Evolutionary conservation across 176 grass and related monocot genomes (phyloP).

Genomic region (Cenchrus fungigraminus): DNA sequence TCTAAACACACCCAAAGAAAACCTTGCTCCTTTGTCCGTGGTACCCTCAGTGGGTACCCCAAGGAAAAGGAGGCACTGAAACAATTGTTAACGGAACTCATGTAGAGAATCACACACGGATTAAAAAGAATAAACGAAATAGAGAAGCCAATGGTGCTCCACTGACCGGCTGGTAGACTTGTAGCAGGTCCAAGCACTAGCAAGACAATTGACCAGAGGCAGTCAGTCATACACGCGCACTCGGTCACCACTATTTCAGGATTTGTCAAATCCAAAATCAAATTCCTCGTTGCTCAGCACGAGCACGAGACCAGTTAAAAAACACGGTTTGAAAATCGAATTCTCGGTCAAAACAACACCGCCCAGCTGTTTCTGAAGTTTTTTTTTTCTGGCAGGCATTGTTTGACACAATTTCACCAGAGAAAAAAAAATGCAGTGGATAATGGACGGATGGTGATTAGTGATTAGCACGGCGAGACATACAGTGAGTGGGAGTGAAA

Average conservation of each 20-base stretch:
- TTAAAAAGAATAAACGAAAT: background rate
- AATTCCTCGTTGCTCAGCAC: background rate
- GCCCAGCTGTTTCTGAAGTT: background rate
- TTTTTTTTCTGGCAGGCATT: background rate
- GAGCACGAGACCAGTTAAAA: background rate
- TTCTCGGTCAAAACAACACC: background rate
- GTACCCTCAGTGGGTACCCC: conserved; percentile 9
- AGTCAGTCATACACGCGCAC: background rate
- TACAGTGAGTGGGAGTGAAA: background rate
- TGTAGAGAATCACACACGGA: conserved; percentile 12
- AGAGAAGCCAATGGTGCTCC: background rate
- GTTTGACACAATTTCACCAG: background rate
- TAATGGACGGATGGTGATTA: conserved; percentile 34
- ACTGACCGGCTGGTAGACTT: conserved; percentile 20
- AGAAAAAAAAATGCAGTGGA: background rate
- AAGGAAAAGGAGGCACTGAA: background rate
- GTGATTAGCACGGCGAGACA: background rate
- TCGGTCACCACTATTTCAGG: background rate
- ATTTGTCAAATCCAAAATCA: conserved; percentile 21
- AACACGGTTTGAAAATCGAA: background rate
- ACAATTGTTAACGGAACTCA: background rate
- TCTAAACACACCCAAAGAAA: no score
- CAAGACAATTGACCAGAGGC: conserved; percentile 23
- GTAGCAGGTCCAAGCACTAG: conserved; percentile 22
- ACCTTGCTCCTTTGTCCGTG: background rate